Percentiles rank a stretch among this genome's conserved stretches.
phyloP scores from a whole-genome alignment of 1,284 basidiomycete species.

The Moesziomyces parantarcticus region DNA sequence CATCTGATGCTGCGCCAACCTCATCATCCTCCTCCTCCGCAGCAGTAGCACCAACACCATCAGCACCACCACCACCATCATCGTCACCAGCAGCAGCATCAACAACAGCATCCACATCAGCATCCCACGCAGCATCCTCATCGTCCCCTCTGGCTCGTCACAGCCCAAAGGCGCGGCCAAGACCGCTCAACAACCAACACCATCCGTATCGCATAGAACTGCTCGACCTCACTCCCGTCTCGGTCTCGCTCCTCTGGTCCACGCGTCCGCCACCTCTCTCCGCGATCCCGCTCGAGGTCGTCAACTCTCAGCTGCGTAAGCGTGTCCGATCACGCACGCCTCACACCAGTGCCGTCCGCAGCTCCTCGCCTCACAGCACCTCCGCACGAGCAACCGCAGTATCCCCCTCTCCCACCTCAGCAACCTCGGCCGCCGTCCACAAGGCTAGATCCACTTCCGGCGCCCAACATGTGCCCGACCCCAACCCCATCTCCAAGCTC shows the following conservation, averaged over 20 bases:
- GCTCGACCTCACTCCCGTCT: constrained; percentile 58
- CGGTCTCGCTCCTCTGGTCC: constrained; percentile 58
- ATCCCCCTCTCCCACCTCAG: constrained; percentile 31
- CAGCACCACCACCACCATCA: constrained; percentile 4
- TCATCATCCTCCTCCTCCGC: too few relatives aligned
- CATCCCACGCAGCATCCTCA: constrained; percentile 7
- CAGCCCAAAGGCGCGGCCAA: constrained; percentile 31
- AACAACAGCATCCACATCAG: constrained; percentile 13
- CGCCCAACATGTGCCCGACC: constrained; percentile 7
- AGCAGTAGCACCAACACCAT: constrained; percentile 17
- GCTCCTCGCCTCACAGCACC: constrained; percentile 27
- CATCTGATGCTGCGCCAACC: constrained; percentile 1
- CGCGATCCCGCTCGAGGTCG: constrained; percentile 44
- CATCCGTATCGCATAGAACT: constrained; percentile 61
- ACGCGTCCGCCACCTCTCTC: constrained; percentile 57
- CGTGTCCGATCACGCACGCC: constrained; percentile 19
- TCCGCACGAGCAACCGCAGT: constrained; percentile 43
- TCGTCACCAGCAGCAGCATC: constrained; percentile 10
- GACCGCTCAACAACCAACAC: constrained; percentile 36
- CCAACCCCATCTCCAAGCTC: constrained; percentile 34
- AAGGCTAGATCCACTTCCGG: constrained; percentile 13
- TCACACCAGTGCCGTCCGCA: constrained; percentile 9
- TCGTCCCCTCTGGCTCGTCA: constrained; percentile 8
- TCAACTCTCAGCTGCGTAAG: constrained; percentile 44
- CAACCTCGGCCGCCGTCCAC: constrained; percentile 24